Evolutionary conservation across 805 yeast genomes (phyloP).

Genomic region (Candida xiaguanensis): DNA sequence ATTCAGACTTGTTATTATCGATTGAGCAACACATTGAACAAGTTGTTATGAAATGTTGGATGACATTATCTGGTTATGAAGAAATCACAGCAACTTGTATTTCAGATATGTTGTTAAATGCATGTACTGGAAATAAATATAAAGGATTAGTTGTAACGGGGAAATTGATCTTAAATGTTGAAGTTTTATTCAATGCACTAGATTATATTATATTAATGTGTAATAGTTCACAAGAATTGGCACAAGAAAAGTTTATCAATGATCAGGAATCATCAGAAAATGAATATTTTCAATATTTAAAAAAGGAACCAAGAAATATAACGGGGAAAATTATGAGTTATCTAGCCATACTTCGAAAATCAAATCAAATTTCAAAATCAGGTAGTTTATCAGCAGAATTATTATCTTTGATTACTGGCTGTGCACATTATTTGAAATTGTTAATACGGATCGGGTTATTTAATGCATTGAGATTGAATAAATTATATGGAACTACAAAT

Average conservation of each 20-base stretch:
- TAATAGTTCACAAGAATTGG: conserved; percentile 5
- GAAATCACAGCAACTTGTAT: conserved; percentile 87
- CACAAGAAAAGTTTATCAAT: conserved; percentile 1
- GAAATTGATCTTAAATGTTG: conserved; percentile 65
- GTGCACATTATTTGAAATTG: conserved; percentile 89
- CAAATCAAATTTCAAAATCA: conserved; percentile 32
- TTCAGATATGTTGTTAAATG: conserved; percentile 83
- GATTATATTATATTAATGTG: conserved; percentile 44
- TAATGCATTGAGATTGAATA: conserved; percentile 69
- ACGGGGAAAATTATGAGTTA: conserved; percentile 89
- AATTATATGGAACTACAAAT: conserved; percentile 49
- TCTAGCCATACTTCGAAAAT: conserved; percentile 74
- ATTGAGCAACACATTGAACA: conserved; percentile 64
- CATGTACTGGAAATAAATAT: conserved; percentile 67
- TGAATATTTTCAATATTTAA: conserved; percentile 32
- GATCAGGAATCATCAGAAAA: conserved; percentile 12
- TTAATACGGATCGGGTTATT: conserved; percentile 77
- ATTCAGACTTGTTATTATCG: conserved; percentile 40
- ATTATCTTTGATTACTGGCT: conserved; percentile 78
- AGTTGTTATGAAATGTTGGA: conserved; percentile 70
- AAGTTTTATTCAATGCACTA: conserved; percentile 71
- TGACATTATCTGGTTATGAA: conserved; percentile 81
- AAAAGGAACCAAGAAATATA: conserved; percentile 75
- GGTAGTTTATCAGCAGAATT: conserved; percentile 59
- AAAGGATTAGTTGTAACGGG: conserved; percentile 72